Evolutionary conservation across 169 alveolate species (phyloP), one percentile per base, ranked within the genome.

Genomic region (Ichthyophthirius multifiliis): DNA sequence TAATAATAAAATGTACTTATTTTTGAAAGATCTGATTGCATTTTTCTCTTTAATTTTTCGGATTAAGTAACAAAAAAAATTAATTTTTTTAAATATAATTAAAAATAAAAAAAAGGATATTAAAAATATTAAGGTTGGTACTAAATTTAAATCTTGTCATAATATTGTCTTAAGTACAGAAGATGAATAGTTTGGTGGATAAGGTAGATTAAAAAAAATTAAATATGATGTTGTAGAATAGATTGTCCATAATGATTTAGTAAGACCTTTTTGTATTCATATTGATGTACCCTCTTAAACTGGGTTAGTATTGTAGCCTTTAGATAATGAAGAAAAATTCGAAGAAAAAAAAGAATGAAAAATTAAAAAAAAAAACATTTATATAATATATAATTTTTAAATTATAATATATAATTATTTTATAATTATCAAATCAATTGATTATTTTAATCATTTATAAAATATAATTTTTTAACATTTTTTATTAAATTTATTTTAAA

Each of bases 291-390:
- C 71, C 31, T 55, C 71, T 15, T 27, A 55, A 2, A 18, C 27
- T 55, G 71, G 71, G 23, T 55, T 55, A 0, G 31, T 55, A 0
- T 39, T 55, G 2, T 27, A 55, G 13, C 71, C 71, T 23, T 2
- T 55, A 13, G 71, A 55, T 55, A 55, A 34, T 55, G 71, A 55
- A 55, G 71, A 39, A 55, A 27, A 27, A 12, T 55, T 55, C 16
- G 71, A 55, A 55, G 71, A 55, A 55, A 55, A 39, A 55, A 55
- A 55, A 18, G 71, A 55, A 10, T 55, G 71, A 55, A 15, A 27
- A 1, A 1, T 1, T 27, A 1, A 55, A 7, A n/a, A n/a, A n/a
- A n/a, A n/a, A n/a, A n/a, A n/a, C n/a, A n/a, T n/a, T n/a, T n/a
- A n/a, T n/a, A n/a, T n/a, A n/a, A n/a, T n/a, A n/a, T n/a, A n/a